A percentile compares a stretch with the other conserved stretches of the same genome.
These are phyloP conservation scores for Lactarius deliciosus DNA, from an alignment of 768 basidiomycete genomes.

Conservation along the genomic window DNA sequence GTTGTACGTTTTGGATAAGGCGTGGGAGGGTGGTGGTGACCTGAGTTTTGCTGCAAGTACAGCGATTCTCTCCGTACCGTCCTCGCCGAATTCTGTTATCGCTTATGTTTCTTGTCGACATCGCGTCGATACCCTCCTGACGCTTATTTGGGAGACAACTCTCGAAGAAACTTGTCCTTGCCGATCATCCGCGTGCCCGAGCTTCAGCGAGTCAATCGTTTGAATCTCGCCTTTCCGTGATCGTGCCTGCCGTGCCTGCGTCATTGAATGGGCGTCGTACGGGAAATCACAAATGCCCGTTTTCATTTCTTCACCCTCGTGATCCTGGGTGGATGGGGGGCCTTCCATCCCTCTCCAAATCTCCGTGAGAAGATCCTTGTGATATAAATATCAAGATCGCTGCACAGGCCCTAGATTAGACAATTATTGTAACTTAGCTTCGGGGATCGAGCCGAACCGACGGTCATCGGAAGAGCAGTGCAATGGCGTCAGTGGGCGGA, in stretches of 20 bases:
- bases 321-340: not conserved
- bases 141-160: not conserved
- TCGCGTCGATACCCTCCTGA: not conserved
- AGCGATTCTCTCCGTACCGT: not conserved
- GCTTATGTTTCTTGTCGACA: not conserved
- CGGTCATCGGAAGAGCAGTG: too few species aligned
- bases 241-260: not conserved
- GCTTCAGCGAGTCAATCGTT: not conserved
- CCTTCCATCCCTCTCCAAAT: too few species aligned
- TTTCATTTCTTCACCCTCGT: not conserved
- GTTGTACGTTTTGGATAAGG: constrained; percentile 22
- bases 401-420: too few species aligned
- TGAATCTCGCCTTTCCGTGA: not conserved
- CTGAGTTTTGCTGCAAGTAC: not conserved
- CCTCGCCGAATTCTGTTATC: not conserved
- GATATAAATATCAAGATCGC: too few species aligned
- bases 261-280: not conserved
- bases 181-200: not conserved
- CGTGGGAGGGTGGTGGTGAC: constrained; percentile 1
- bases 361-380: too few species aligned
- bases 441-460: too few species aligned
- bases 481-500: too few species aligned
- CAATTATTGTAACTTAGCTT: too few species aligned
- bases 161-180: not conserved
- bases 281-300: not conserved